Conservation (phyloP, 2,329 filamentous ascomycete genomes). For the Aspergillus ochraceoroseus region DNA sequence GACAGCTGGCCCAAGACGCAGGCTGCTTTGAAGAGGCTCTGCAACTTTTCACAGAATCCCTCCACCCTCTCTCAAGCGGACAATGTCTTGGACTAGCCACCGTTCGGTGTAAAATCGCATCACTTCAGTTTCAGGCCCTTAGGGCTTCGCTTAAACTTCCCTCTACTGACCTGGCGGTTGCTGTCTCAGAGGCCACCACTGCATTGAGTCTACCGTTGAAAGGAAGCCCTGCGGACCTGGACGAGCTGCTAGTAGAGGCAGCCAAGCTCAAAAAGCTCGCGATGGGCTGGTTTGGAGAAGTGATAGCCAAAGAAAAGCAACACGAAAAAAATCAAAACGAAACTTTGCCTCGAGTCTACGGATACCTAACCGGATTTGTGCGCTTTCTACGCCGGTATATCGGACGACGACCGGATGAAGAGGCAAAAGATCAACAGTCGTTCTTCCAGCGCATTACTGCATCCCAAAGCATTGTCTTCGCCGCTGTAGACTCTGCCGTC, state of each 20-base stretch:
- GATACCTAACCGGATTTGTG: conserved; percentile 39
- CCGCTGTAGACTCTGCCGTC: conserved; percentile 40
- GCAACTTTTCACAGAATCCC: conserved; percentile 33
- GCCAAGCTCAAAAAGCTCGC: conserved; percentile 42
- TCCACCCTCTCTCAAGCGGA: conserved; percentile 28
- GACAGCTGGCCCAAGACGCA: conserved; percentile 40
- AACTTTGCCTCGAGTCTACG: conserved; percentile 27
- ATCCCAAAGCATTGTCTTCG: conserved; percentile 37
- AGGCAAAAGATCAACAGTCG: conserved; percentile 28
- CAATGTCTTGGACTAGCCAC: conserved; percentile 36
- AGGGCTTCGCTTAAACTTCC: conserved; percentile 24
- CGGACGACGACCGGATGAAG: conserved; percentile 30
- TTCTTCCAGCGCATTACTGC: conserved; percentile 32
- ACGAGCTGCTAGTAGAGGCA: conserved; percentile 43
- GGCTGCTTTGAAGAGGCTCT: conserved; percentile 39
- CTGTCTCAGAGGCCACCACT: conserved; percentile 33
- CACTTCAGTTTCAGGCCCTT: conserved; percentile 34
- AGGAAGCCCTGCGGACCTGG: conserved; percentile 40
- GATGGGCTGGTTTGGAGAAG: conserved; percentile 36
- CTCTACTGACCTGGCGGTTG: conserved; percentile 20
- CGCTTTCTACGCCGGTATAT: conserved; percentile 42
- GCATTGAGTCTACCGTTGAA: conserved; percentile 36
- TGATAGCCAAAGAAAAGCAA: conserved; percentile 23
- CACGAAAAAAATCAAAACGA: conserved; percentile 18
- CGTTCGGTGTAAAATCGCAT: conserved; percentile 39